A percentile compares a stretch with the other conserved stretches of the same genome.
Evolutionary conservation across 1,284 basidiomycete species (phyloP).

Genomic region (Ganoderma multipileum): DNA sequence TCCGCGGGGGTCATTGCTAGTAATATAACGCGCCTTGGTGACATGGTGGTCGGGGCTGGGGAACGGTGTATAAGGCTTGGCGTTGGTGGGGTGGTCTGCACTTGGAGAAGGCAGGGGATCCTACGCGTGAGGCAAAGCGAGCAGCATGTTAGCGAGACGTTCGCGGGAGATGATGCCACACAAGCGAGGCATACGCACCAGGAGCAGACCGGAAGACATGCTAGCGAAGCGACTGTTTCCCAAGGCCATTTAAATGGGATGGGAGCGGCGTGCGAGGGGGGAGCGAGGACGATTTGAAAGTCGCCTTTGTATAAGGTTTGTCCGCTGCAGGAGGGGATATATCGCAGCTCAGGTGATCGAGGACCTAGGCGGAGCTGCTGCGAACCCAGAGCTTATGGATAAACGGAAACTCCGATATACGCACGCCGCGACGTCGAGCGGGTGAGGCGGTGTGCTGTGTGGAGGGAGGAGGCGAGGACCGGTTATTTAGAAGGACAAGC

Average conservation of each 20-base stretch:
- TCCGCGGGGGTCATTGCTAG: slow-evolving; percentile 85
- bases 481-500: slow-evolving; percentile 9
- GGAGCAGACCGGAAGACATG: slow-evolving; percentile 41
- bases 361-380: slow-evolving; percentile 17
- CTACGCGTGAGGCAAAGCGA: slow-evolving; percentile 39
- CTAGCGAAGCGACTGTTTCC: slow-evolving; percentile 37
- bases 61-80: slow-evolving; percentile 76
- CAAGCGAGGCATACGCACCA: slow-evolving; percentile 30
- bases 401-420: slow-evolving; percentile 6
- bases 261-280: slow-evolving; percentile 2
- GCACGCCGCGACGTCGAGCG: slow-evolving; percentile 4
- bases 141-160: not conserved
- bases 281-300: slow-evolving; percentile 5
- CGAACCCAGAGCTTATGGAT: slow-evolving; percentile 19
- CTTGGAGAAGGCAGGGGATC: slow-evolving; percentile 58
- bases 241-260: slow-evolving; percentile 36
- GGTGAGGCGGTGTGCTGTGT: not conserved
- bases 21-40: slow-evolving; percentile 85
- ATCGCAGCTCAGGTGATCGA: slow-evolving; percentile 8
- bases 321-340: not conserved
- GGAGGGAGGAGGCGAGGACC: not conserved
- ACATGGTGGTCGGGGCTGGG: slow-evolving; percentile 80
- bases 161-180: not conserved
- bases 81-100: slow-evolving; percentile 42
- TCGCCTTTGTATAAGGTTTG: not conserved